phyloP scores from a whole-genome alignment of 768 basidiomycete species.

The Rhizopogon sp. region DNA sequence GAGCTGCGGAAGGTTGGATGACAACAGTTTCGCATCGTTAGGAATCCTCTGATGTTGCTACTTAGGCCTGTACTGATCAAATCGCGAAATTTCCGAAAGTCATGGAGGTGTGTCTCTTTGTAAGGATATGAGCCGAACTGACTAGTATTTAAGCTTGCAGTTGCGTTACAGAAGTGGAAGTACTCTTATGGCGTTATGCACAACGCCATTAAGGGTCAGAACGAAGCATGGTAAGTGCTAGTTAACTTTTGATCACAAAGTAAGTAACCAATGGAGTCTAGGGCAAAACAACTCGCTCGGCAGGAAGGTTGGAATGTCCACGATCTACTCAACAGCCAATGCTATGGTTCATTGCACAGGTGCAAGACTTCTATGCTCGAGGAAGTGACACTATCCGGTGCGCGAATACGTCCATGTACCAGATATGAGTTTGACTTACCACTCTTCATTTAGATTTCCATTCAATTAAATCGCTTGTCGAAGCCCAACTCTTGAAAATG shows the following conservation, averaged over 20 bases:
- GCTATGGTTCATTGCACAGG: constrained; percentile 35
- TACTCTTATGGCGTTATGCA: constrained; percentile 7
- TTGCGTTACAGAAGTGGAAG: constrained; percentile 24
- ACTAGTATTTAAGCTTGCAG: constrained; percentile 15
- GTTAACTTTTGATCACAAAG: constrained; percentile 4
- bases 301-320: constrained; percentile 37
- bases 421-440: not conserved
- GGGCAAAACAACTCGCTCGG: constrained; percentile 30
- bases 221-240: constrained; percentile 13
- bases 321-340: constrained; percentile 36
- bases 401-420: constrained; percentile 4
- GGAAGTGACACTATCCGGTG: constrained; percentile 32
- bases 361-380: constrained; percentile 37
- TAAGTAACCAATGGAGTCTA: constrained; percentile 21
- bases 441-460: constrained; percentile 13
- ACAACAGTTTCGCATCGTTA: not conserved
- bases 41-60: not conserved
- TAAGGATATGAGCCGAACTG: not conserved
- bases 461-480: constrained; percentile 14
- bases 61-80: constrained; percentile 3
- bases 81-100: constrained; percentile 6
- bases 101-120: constrained; percentile 5
- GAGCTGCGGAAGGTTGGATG: not conserved
- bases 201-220: constrained; percentile 2
- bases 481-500: constrained; percentile 23